A percentile compares a stretch with the other conserved stretches of the same genome.
Conservation (phyloP, 371 early-diverging fungal species). For the Enterocytospora artemiae region DNA sequence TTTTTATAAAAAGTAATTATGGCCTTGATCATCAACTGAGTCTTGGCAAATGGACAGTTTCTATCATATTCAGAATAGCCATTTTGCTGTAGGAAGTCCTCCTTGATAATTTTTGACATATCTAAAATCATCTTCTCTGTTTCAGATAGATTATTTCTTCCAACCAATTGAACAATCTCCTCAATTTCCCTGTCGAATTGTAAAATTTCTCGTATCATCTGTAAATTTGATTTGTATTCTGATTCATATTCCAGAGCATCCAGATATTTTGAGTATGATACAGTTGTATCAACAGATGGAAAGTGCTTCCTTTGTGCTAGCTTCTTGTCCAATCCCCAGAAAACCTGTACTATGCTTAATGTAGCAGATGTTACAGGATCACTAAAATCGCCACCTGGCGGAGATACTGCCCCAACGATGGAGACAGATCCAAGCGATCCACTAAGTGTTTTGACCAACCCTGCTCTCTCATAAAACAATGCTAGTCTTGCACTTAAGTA, state of each 20-base stretch:
- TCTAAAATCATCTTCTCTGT: conserved; percentile 95
- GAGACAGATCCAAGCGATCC: conserved; percentile 87
- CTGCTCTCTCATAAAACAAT: conserved; percentile 99
- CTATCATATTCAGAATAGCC: conserved; percentile 96
- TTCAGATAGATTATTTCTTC: conserved; percentile 92
- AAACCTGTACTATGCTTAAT: conserved; percentile 96
- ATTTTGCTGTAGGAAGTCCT: conserved; percentile 99
- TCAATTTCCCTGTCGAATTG: conserved; percentile 94
- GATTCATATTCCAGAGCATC: conserved; percentile 88
- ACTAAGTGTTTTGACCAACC: conserved; percentile 84
- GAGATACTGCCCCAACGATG: conserved; percentile 98
- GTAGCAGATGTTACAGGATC: conserved; percentile 98
- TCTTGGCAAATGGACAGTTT: conserved; percentile 97
- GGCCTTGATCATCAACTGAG: conserved; percentile 90
- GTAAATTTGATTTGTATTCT: conserved; percentile 81
- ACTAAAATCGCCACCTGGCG: conserved; percentile 96
- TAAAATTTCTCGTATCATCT: conserved; percentile 88
- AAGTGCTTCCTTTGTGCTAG: conserved; percentile 99
- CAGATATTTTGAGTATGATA: conserved; percentile 93
- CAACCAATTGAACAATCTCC: conserved; percentile 98
- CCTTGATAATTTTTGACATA: conserved; percentile 91
- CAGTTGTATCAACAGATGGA: conserved; percentile 98
- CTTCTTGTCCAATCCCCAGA: conserved; percentile 99
- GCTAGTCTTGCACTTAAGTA: conserved; percentile 96
- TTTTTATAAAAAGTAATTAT: conserved; percentile 87